Evolutionary conservation across 768 basidiomycete genomes (phyloP).

Genomic region (Epithele typhae): DNA sequence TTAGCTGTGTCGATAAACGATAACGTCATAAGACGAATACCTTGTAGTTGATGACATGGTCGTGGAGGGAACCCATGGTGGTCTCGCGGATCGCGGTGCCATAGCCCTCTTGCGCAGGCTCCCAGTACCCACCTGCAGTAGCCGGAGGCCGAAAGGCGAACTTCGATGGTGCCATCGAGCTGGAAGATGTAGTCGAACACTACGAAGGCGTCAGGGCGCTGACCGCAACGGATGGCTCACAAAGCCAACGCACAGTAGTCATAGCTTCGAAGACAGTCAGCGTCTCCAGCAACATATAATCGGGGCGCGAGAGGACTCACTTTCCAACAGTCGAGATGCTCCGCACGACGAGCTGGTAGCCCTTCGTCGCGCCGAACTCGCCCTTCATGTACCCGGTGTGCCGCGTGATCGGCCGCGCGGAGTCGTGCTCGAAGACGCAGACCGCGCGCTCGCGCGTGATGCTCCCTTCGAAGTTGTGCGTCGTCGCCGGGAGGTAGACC

Average conservation of each 20-base stretch:
- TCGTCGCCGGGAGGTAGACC: conserved; percentile 54
- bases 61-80: conserved; percentile 64
- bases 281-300: too few relatives aligned
- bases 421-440: conserved; percentile 62
- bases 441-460: conserved; percentile 50
- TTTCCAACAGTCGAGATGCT: conserved; percentile 61
- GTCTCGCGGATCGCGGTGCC: conserved; percentile 52
- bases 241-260: conserved; percentile 48
- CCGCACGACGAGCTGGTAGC: conserved; percentile 53
- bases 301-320: conserved; percentile 40
- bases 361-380: conserved; percentile 59
- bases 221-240: neutral
- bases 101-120: conserved; percentile 42
- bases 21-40: too few relatives aligned
- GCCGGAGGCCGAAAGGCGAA: conserved; percentile 62
- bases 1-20: neutral
- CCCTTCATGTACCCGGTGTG: conserved; percentile 50
- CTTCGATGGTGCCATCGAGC: conserved; percentile 64
- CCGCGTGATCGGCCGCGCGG: conserved; percentile 50
- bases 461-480: conserved; percentile 41
- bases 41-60: conserved; percentile 65
- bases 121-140: conserved; percentile 66
- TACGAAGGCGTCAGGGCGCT: too few relatives aligned
- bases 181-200: conserved; percentile 64
- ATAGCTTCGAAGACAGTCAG: conserved; percentile 43